Base-by-base conservation (phyloP, 169 alveolate species). In the Theileria sp. region DNA sequence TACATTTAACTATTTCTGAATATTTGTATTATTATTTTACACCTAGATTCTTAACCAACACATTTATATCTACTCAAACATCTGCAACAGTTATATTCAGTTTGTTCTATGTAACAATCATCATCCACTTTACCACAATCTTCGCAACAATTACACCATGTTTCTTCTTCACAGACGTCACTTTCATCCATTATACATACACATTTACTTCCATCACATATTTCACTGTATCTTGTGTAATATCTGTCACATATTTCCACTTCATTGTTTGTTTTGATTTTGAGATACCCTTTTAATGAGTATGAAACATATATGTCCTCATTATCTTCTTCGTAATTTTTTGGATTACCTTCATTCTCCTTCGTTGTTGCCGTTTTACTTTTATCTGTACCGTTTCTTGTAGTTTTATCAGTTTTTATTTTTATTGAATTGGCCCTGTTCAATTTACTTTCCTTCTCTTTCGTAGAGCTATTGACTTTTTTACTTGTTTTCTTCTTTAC, bases 181-280 rank as follows among this genome's bases (percentile, higher is more conserved):
- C 34, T 58, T 58, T 58, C 67, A 25, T 25, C 26, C 10, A 8
- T 21, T 25, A n/a, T 9, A 58, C 67, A 58, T 15, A 21, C 67
- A 25, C 32, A 58, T 10, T 25, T 21, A 19, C 26, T 58, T 58
- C 10, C 67, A 58, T 58, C 67, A 8, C 36, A 58, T 58, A 3
- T 58, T 21, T 58, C 67, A 6, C 26, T 58, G 32, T 28, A 13
- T 25, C 34, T 25, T 19, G 28, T 25, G 67, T 58, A 58, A 25
- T 58, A 58, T 25, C n/a, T 58, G 32, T 58, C 67, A 8, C 67
- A 58, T 58, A 58, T 25, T 58, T 21, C 67, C 34, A 58, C 34
- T 9, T 58, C 8, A 21, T 25, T 58, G 10, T 25, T 58, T 6
- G 67, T 6, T 58, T 58, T 58, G 3, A 58, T 19, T 17, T 17